These are phyloP conservation scores for Candida suzukii DNA, from an alignment of 805 yeast genomes.

Conservation along the genomic window DNA sequence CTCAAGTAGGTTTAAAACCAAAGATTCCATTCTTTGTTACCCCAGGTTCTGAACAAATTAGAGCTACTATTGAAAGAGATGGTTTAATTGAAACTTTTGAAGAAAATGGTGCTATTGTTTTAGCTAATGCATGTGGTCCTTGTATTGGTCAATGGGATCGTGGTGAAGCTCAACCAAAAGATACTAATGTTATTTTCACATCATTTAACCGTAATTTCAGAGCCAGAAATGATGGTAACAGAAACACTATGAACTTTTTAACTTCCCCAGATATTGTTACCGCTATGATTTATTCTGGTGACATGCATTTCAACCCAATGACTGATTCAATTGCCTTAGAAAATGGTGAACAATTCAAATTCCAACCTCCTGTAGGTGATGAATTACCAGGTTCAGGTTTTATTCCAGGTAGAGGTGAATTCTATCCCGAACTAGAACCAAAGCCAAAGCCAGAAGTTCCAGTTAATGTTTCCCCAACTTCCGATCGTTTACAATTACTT, in stretches of 20 bases:
- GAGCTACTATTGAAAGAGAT: slow-evolving; percentile 97
- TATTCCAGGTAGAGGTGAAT: slow-evolving; percentile 69
- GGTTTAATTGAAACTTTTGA: slow-evolving; percentile 85
- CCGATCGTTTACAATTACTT: slow-evolving; percentile 84
- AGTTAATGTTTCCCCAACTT: slow-evolving; percentile 63
- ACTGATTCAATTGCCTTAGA: slow-evolving; percentile 83
- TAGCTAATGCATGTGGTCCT: slow-evolving; percentile 99
- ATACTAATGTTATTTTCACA: slow-evolving; percentile 92
- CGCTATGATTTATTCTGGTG: slow-evolving; percentile 94
- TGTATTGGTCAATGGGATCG: slow-evolving; percentile 99
- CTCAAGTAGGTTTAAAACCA: slow-evolving; percentile 82
- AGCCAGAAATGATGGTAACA: slow-evolving; percentile 97
- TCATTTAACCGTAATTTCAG: slow-evolving; percentile 98
- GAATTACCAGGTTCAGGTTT: slow-evolving; percentile 89
- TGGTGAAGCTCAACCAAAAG: slow-evolving; percentile 77
- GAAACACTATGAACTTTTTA: slow-evolving; percentile 93
- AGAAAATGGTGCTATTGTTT: slow-evolving; percentile 87
- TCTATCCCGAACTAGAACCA: slow-evolving; percentile 51
- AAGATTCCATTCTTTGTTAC: slow-evolving; percentile 90
- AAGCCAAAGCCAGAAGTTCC: slow-evolving; percentile 44
- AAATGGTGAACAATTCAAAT: slow-evolving; percentile 86
- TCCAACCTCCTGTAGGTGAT: slow-evolving; percentile 81
- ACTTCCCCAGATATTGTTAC: slow-evolving; percentile 96
- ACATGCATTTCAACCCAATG: slow-evolving; percentile 92
- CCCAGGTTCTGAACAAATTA: slow-evolving; percentile 97